Evolutionary conservation across 352 stramenopile genomes (phyloP).

Genomic region (Hyaloperonospora arabidopsidis): DNA sequence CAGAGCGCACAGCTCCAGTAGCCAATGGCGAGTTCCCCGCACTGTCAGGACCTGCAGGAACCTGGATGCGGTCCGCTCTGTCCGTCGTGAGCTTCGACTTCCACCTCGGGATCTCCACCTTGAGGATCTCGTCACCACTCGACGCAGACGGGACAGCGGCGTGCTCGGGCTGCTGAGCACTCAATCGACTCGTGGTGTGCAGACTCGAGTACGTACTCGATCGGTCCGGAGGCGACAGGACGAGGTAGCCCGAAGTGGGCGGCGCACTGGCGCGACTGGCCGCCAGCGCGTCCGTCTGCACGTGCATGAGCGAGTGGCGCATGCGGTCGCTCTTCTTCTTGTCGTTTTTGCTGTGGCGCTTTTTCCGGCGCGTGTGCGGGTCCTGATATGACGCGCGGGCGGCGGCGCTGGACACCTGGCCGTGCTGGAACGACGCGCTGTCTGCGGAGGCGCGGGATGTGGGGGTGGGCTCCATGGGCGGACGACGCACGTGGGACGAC

Average conservation of each 20-base stretch:
- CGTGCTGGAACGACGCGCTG: conserved; percentile 28
- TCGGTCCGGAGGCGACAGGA: conserved; percentile 17
- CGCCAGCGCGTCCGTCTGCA: conserved; percentile 25
- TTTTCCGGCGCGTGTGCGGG: conserved; percentile 16
- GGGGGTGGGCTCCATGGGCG: conserved; percentile 5
- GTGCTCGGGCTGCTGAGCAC: conserved; percentile 27
- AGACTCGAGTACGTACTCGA: conserved; percentile 19
- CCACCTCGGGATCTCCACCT: conserved; percentile 70
- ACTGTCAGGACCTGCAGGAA: conserved; percentile 24
- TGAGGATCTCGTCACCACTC: conserved; percentile 58
- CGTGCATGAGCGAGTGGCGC: conserved; percentile 47
- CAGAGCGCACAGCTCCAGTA: conserved; percentile 22
- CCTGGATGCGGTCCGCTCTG: conserved; percentile 31
- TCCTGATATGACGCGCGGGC: conserved; percentile 36
- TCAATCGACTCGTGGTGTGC: conserved; percentile 20
- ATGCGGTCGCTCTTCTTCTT: conserved; percentile 31
- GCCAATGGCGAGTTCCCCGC: conserved; percentile 28
- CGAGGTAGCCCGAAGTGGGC: conserved; percentile 21
- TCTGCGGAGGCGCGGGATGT: conserved; percentile 13
- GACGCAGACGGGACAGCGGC: conserved; percentile 20
- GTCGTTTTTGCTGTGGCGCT: conserved; percentile 22
- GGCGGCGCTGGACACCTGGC: conserved; percentile 18
- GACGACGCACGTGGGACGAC: conserved; percentile 17
- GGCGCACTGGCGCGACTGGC: conserved; percentile 24
- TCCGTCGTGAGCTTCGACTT: conserved; percentile 49